A percentile compares a stretch with the other conserved stretches of the same genome.
phyloP scores from a whole-genome alignment of 1,284 basidiomycete genomes.

The Moesziomyces sp. region DNA sequence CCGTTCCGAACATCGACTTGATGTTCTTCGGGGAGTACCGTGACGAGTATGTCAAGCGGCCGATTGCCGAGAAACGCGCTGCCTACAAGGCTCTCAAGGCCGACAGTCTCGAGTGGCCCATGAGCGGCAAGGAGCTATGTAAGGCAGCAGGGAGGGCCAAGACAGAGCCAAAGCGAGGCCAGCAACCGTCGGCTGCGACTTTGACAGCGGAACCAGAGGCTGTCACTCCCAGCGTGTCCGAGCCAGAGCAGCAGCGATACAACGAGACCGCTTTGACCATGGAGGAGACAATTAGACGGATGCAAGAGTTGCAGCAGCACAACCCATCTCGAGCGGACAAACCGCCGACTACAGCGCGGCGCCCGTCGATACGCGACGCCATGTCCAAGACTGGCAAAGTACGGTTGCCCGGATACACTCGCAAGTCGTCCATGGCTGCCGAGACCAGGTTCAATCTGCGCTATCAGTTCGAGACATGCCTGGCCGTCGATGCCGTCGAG shows the following conservation, averaged over 20 bases:
- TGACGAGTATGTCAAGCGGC: constrained; percentile 52
- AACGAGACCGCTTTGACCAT: constrained; percentile 41
- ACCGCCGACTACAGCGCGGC: constrained; percentile 9
- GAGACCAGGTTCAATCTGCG: constrained; percentile 40
- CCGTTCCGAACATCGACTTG: constrained; percentile 42
- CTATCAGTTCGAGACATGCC: constrained; percentile 46
- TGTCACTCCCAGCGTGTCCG: too few species aligned
- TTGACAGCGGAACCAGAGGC: background rate
- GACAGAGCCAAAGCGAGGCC: background rate
- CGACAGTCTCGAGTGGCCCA: constrained; percentile 53
- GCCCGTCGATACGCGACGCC: constrained; percentile 25
- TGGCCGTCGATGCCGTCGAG: constrained; percentile 47
- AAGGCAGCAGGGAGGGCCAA: constrained; percentile 4
- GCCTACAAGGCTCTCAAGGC: constrained; percentile 55
- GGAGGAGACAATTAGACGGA: constrained; percentile 48
- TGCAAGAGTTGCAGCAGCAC: constrained; percentile 32
- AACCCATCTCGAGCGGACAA: background rate
- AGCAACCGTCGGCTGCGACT: background rate
- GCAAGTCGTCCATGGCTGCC: constrained; percentile 32
- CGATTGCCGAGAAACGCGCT: constrained; percentile 37
- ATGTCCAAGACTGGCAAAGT: constrained; percentile 38
- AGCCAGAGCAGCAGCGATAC: constrained; percentile 7
- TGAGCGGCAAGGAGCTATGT: constrained; percentile 14
- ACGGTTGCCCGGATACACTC: constrained; percentile 36
- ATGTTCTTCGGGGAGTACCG: constrained; percentile 47